Conservation (phyloP, 176 grass and related monocot genomes). For the Themeda triandra region DNA sequence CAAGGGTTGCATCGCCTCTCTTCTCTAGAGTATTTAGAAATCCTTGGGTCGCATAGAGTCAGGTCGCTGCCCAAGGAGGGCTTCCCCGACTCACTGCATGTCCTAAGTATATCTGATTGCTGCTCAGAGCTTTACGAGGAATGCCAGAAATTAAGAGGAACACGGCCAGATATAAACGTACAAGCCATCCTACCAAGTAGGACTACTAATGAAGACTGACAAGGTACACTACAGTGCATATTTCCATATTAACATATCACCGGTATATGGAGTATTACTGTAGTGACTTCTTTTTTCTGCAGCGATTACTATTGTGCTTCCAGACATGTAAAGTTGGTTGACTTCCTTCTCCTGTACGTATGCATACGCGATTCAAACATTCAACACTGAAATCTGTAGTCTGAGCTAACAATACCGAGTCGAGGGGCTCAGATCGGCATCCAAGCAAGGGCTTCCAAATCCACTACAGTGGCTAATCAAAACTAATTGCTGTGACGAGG, state of each 20-base stretch:
- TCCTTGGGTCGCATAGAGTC: fast-evolving
- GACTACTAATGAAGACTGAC: not conserved
- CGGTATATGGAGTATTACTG: not conserved
- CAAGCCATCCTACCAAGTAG: not conserved
- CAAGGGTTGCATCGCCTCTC: not conserved
- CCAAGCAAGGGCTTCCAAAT: not conserved
- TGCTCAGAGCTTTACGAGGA: not conserved
- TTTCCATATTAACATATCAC: not conserved
- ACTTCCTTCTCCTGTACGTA: no score
- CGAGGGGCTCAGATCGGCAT: not conserved
- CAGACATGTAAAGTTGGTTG: not conserved
- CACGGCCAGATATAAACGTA: not conserved
- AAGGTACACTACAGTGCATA: not conserved
- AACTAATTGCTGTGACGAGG: not conserved
- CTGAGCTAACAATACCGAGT: no score
- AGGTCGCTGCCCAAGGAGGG: constrained; percentile 1
- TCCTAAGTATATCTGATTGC: fast-evolving
- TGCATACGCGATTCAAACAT: no score
- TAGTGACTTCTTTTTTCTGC: not conserved
- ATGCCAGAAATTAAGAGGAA: not conserved
- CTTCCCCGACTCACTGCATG: not conserved
- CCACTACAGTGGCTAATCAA: not conserved
- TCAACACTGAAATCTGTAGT: no score
- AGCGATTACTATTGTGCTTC: not conserved
- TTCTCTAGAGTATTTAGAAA: fast-evolving